Evolutionary conservation across 108 stramenopile genomes (phyloP).

Genomic region (Fistulifera solaris): DNA sequence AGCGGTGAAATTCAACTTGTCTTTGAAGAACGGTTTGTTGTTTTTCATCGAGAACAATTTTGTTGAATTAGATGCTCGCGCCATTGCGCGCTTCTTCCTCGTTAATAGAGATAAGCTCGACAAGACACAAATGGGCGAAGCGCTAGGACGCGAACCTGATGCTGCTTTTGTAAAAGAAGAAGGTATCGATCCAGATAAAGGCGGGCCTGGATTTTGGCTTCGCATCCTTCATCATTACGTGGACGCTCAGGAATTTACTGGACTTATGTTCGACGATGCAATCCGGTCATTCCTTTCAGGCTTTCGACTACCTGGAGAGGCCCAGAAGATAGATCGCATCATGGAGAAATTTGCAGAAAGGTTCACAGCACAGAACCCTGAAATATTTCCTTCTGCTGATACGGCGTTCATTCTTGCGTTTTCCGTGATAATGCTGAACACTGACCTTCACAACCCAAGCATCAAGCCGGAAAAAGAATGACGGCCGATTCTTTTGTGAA

Average conservation of each 20-base stretch:
- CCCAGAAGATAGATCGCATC: constrained; percentile 99
- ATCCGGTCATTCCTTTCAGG: constrained; percentile 93
- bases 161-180: constrained; percentile 79
- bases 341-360: constrained; percentile 99
- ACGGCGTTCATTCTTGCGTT: constrained; percentile 98
- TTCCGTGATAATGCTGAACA: constrained; percentile 99
- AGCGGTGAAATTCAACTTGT: constrained; percentile 89
- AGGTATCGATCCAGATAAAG: constrained; percentile 53
- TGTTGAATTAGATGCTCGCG: constrained; percentile 71
- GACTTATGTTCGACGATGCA: constrained; percentile 89
- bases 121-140: constrained; percentile 98
- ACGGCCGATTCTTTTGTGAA: constrained; percentile 86
- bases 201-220: constrained; percentile 83
- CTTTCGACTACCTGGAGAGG: constrained; percentile 98
- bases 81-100: constrained; percentile 83
- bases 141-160: constrained; percentile 90
- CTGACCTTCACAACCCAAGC: constrained; percentile 98
- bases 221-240: constrained; percentile 90
- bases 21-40: constrained; percentile 78
- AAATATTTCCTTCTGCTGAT: constrained; percentile 94
- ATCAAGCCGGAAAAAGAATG: constrained; percentile 92
- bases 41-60: constrained; percentile 86
- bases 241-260: constrained; percentile 81
- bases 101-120: constrained; percentile 88
- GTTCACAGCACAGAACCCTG: constrained; percentile 79